Conservation (phyloP, 768 basidiomycete species). For the Coprinopsis strossmayeri region DNA sequence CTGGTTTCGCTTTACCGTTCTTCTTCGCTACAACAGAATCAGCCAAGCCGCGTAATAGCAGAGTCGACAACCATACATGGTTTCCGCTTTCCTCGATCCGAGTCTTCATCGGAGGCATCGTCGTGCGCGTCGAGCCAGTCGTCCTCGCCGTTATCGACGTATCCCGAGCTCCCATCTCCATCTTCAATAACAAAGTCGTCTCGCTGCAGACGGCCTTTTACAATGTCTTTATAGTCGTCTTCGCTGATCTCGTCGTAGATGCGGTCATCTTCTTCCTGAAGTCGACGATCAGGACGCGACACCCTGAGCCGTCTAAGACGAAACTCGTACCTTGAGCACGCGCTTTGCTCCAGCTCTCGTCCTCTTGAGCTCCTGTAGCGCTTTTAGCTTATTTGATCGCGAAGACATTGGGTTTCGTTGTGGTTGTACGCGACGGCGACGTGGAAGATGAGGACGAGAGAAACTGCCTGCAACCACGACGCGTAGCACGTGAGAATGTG, state of each 20-base stretch:
- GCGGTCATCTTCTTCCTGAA: conserved; percentile 49
- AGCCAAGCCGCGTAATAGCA: not conserved
- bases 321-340: conserved; percentile 42
- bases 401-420: no score
- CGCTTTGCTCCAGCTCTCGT: conserved; percentile 54
- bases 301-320: conserved; percentile 6
- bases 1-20: conserved; percentile 32
- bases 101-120: conserved; percentile 45
- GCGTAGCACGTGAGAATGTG: no score
- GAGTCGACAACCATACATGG: conserved; percentile 21
- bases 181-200: conserved; percentile 98
- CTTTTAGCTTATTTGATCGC: conserved; percentile 34
- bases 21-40: conserved; percentile 24
- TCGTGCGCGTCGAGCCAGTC: conserved; percentile 69
- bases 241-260: conserved; percentile 91
- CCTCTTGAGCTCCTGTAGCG: conserved; percentile 54
- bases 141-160: conserved; percentile 96
- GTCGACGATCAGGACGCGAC: conserved; percentile 9
- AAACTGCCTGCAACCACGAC: no score
- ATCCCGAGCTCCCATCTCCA: conserved; percentile 87
- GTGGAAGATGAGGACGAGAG: no score
- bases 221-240: conserved; percentile 82
- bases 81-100: conserved; percentile 38
- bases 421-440: no score
- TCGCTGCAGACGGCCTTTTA: conserved; percentile 69